Evolutionary conservation across 129 eudicot species (phyloP), one percentile per base, ranked within the genome.

Genomic region (Chrysanthemum lavandulifolium): DNA sequence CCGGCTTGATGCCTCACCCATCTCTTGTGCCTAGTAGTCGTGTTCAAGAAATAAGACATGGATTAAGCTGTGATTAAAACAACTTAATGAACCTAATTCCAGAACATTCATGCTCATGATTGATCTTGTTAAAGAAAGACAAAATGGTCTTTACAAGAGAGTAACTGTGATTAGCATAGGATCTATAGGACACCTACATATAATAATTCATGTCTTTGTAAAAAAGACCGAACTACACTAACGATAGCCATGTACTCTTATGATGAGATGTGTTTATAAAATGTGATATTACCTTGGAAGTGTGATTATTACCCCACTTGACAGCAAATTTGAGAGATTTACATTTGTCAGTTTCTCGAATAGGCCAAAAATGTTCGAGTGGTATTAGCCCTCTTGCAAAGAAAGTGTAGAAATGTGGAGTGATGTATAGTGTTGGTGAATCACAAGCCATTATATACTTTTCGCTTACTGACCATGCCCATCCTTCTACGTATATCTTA

Each of bases 391-490:
- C 96, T 81, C 98, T 84, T 61, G 78, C 78, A 76, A 87, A 85
- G 75, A 87, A 93, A 71, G 87, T 88, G 54, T 89, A 40, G 82
- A 59, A 92, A 18, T 75, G 89, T 0, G 83, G 95, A 3, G 79
- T 85, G 18, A 89, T 78, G 16, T 81, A 69, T 45, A 92, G 76
- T 3, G 91, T 86, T 27, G 96, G 93, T 0, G 96, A 89, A 47
- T 92, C 84, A 61, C 98, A 92, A 0, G 95, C 98, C 71, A 89
- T 58, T 15, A 92, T 92, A 75, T 92, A 92, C 63, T 89, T 92
- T 69, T 92, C 89, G 40, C 96, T 89, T 40, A 92, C 98, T 0
- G 98, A 92, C 98, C 98, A 92, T 49, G 91, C 88, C 89, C 86
- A 86, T 83, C 98, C 98, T 85, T 92, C 98, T 10, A 92, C 75